Evolutionary conservation across 1,139 yeast genomes (phyloP).

Genomic region (Candida smagusa): DNA sequence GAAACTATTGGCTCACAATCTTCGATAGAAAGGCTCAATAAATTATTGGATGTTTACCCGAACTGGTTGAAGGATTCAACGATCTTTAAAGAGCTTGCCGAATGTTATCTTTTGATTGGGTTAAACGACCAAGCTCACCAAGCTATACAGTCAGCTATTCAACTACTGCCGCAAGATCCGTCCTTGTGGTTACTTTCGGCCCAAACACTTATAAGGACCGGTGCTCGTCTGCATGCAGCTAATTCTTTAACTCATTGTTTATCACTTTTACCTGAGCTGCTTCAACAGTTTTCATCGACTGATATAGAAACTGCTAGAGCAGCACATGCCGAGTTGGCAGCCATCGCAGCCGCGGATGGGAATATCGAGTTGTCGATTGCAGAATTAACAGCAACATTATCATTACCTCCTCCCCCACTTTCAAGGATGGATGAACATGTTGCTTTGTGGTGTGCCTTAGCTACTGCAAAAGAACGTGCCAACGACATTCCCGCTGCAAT

Average conservation of each 20-base stretch:
- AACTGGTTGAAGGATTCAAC: constrained; percentile 30
- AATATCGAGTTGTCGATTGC: constrained; percentile 45
- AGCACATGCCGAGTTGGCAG: constrained; percentile 53
- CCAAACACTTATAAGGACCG: constrained; percentile 41
- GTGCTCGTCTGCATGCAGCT: constrained; percentile 43
- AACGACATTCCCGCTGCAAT: constrained; percentile 47
- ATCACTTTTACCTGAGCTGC: constrained; percentile 32
- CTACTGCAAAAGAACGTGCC: constrained; percentile 49
- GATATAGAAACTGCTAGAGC: constrained; percentile 48
- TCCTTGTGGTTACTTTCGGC: constrained; percentile 47
- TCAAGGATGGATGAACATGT: constrained; percentile 44
- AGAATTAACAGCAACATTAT: constrained; percentile 47
- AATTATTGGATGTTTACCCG: constrained; percentile 34
- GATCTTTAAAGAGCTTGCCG: constrained; percentile 48
- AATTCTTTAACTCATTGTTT: constrained; percentile 45
- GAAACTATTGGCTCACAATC: constrained; percentile 41
- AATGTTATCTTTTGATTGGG: constrained; percentile 45
- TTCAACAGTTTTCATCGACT: constrained; percentile 20
- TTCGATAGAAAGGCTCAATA: constrained; percentile 41
- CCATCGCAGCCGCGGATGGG: constrained; percentile 50
- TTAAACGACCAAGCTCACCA: constrained; percentile 52
- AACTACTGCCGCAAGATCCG: constrained; percentile 40
- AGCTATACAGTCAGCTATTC: constrained; percentile 45
- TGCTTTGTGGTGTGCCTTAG: constrained; percentile 51
- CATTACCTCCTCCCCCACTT: constrained; percentile 48